Evolutionary conservation across 169 alveolate genomes (phyloP), one percentile per base, ranked within the genome.

Genomic region (Cyclospora cayetanensis): DNA sequence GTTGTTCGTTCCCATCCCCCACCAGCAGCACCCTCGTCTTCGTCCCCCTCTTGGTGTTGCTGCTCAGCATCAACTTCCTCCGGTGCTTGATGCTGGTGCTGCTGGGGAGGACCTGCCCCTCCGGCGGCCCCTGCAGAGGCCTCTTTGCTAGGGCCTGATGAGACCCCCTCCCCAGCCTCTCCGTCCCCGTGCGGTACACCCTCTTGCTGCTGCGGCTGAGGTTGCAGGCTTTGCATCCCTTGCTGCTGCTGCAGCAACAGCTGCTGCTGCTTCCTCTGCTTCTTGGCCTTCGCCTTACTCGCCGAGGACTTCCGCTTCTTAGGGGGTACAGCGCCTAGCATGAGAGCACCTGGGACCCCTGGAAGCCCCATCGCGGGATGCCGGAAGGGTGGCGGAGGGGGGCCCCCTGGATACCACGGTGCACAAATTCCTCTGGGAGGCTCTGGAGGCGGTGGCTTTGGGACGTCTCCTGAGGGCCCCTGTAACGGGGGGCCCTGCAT

Each of bases 1-100:
- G 92, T 60, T 11, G 92, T 53, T 12, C 92, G 29, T 55, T 86
- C 91, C 66, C 60, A 41, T 4, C 43, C 92, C 39, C 85, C 68
- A 1, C 43, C 85, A 25, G 50, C 84, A 39, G 68, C 91, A 27
- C 29, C 82, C 27, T 42, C 80, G 7, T 53, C 80, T 3, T 41
- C 77, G 37, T 65, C 84, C 39, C 41, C 72, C 29, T 27, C 35
- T 43, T 25, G 83, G 37, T 37, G 52, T 37, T 63, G 74, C 52
- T 37, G 83, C 11, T 77, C 39, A 2, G 52, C 55, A 35, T 53
- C 55, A 7, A 7, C 12, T 63, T 25, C 34, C 76, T 11, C 34
- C n/a, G 60, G 18, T 18, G 9, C 12, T 35, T 82, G 79, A 4
- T 53, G 41, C 66, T 82, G 83, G 39, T 29, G 63, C 63, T 82